Base-by-base conservation (phyloP, 208 protist species). In the Leishmania major region DNA sequence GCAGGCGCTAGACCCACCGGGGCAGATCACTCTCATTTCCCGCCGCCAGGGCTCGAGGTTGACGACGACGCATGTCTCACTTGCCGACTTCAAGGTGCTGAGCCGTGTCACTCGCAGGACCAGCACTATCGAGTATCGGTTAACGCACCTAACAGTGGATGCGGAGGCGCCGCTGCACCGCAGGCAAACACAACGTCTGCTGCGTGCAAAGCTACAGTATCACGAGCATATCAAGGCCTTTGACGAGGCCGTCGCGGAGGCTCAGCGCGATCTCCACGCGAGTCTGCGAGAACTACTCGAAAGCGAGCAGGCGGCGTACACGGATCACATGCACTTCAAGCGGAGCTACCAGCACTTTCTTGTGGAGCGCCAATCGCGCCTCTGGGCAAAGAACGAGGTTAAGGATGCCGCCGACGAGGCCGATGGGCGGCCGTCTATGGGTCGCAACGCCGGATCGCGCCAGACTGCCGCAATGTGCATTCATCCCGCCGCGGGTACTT, bases 231-330 rank as follows among this genome's bases (percentile, higher is more conserved):
- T 86, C 25, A 55, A 37, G 6, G 47, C 28, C 35, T 86, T 80
- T 64, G 83, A 86, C 55, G 67, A 55, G 35, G 73, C 73, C 10
- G 77, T 70, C 28, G 66, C 72, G 45, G 53, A 51, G 45, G 78
- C 75, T 10, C 83, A 82, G 67, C 51, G 3, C 3, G 59, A 74
- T 28, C 66, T 86, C 22, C 43, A 70, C 2, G 53, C 8, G n/a
- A 45, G 74, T 1, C 28, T 86, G 74, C 25, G 49, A 49, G 64
- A 79, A 49, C 55, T 86, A 49, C 78, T 43, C 22, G 31, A 75
- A 31, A 62, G 10, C 37, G 78, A 82, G 66, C 83, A 82, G 78
- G 4, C n/a, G 1, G 83, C 83, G 22, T 86, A 86, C 69, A 78
- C 80, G 10, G 47, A 28, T 7, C 78, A 83, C 35, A 43, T 31